Conservation (phyloP, 2,329 filamentous ascomycete species). For the Pezicula rhizophila region DNA sequence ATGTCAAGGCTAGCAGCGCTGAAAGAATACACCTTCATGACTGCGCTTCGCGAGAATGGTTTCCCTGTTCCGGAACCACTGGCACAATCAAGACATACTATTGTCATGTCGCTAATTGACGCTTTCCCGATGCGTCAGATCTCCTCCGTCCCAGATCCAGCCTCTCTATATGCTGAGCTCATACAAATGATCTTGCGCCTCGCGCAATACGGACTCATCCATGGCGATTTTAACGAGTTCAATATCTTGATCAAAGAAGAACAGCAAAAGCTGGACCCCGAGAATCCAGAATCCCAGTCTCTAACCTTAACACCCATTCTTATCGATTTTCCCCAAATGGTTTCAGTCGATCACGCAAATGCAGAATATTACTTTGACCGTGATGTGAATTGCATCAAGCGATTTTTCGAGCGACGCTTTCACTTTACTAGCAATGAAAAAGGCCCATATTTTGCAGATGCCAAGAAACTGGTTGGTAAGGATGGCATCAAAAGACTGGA, state of each 20-base stretch:
- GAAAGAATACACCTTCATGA: constrained; percentile 95
- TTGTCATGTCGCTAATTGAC: constrained; percentile 92
- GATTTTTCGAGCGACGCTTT: constrained; percentile 86
- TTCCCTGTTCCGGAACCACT: constrained; percentile 87
- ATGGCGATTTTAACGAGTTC: constrained; percentile 99
- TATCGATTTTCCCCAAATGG: constrained; percentile 98
- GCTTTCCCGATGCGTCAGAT: constrained; percentile 90
- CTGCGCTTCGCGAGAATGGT: constrained; percentile 72
- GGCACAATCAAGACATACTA: constrained; percentile 86
- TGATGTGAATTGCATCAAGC: constrained; percentile 91
- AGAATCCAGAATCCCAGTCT: constrained; percentile 35
- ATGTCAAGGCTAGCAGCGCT: constrained; percentile 86
- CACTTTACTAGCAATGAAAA: constrained; percentile 76
- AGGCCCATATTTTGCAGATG: constrained; percentile 81
- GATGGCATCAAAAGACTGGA: constrained; percentile 68
- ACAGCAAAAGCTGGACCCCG: constrained; percentile 26
- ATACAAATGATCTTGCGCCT: constrained; percentile 80
- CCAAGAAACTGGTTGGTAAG: constrained; percentile 65
- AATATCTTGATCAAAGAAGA: constrained; percentile 91
- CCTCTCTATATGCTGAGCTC: constrained; percentile 82
- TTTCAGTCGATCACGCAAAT: constrained; percentile 89
- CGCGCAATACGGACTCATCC: constrained; percentile 82
- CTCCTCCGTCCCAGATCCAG: constrained; percentile 73
- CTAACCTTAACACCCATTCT: constrained; percentile 69
- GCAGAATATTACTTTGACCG: constrained; percentile 97